Percentiles rank a stretch among this genome's conserved stretches.
phyloP scores from a whole-genome alignment of 768 basidiomycete species.

The Inosperma sp. region DNA sequence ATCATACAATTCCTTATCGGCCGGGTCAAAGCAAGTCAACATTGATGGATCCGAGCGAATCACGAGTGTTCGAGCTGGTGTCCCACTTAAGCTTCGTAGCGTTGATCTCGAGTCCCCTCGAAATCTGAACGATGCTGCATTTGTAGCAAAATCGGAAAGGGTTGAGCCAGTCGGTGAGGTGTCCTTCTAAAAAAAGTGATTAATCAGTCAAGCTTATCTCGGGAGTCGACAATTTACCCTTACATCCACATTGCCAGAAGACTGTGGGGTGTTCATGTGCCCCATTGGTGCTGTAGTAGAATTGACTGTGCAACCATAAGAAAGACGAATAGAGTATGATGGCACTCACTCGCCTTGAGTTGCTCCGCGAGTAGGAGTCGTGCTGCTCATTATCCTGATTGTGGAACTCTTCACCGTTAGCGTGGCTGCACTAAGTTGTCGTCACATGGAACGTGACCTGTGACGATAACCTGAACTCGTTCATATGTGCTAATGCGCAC shows the following conservation, averaged over 20 bases:
- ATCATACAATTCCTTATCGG: conserved; percentile 72
- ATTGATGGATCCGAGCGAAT: conserved; percentile 65
- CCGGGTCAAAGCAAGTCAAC: conserved; percentile 68
- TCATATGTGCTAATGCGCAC: too few species aligned
- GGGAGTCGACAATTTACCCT: too few species aligned
- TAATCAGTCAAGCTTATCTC: neutral
- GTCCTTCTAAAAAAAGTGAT: conserved; percentile 2
- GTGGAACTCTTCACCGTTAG: too few species aligned
- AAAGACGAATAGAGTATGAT: too few species aligned
- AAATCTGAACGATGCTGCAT: conserved; percentile 15
- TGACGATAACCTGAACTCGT: too few species aligned
- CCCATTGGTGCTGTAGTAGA: neutral
- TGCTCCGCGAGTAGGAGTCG: too few species aligned
- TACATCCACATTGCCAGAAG: conserved; percentile 9
- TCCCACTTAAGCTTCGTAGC: conserved; percentile 3
- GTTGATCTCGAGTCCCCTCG: neutral
- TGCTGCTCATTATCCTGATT: too few species aligned
- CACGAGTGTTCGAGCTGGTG: conserved; percentile 31
- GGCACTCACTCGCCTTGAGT: too few species aligned
- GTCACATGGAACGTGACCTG: too few species aligned
- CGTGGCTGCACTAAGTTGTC: too few species aligned
- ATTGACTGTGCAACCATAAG: too few species aligned
- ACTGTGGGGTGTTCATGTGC: neutral
- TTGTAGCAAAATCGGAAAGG: conserved; percentile 29
- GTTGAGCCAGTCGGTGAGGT: conserved; percentile 31